phyloP scores from a whole-genome alignment of 805 yeast species.

The Ogataea corticis region DNA sequence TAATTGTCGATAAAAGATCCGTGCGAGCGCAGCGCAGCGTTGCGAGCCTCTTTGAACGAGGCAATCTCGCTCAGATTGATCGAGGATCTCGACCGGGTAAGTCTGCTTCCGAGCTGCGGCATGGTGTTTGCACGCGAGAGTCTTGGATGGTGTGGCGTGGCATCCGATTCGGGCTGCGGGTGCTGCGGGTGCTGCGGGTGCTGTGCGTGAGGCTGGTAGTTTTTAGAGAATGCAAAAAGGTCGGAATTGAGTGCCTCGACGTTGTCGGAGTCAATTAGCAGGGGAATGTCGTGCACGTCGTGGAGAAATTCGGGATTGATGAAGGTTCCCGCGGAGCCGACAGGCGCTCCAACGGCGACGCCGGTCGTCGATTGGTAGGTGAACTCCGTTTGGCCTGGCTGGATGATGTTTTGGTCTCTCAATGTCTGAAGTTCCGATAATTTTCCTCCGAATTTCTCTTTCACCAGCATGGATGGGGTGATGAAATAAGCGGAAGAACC shows the following conservation, averaged over 20 bases:
- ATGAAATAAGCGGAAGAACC: constrained; percentile 20
- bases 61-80: constrained; percentile 58
- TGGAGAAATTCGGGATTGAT: constrained; percentile 24
- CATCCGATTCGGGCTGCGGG: constrained; percentile 8
- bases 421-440: constrained; percentile 21
- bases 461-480: constrained; percentile 31
- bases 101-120: constrained; percentile 17
- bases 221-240: constrained; percentile 6
- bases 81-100: constrained; percentile 49
- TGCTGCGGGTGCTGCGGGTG: constrained; percentile 25
- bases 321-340: too few species aligned
- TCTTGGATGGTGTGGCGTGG: constrained; percentile 7
- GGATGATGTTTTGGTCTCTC: background rate
- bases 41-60: constrained; percentile 33
- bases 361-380: constrained; percentile 2
- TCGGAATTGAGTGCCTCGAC: constrained; percentile 20
- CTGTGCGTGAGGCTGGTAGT: background rate
- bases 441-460: constrained; percentile 33
- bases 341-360: too few species aligned
- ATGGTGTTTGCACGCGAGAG: constrained; percentile 15
- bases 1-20: constrained; percentile 15
- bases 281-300: constrained; percentile 20
- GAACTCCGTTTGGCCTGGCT: background rate
- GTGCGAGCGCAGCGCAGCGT: constrained; percentile 27
- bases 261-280: constrained; percentile 24